A percentile compares a stretch with the other conserved stretches of the same genome.
Conservation (phyloP, 2,329 filamentous ascomycete genomes). For the Aspergillus pseudoviridinutans region DNA sequence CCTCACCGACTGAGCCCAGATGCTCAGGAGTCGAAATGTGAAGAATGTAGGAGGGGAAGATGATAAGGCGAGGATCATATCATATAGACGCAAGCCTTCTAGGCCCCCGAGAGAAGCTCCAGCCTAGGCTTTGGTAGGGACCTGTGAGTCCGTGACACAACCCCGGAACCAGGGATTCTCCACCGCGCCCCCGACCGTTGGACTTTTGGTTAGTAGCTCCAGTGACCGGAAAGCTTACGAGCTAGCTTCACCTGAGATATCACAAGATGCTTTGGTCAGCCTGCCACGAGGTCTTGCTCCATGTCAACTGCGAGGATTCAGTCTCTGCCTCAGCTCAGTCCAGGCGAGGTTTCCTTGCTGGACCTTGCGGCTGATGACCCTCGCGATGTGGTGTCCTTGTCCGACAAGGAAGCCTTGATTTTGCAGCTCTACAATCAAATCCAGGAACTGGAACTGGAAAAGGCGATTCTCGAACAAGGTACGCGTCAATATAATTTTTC, state of each 20-base stretch:
- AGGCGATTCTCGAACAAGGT: conserved; percentile 58
- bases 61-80: conserved; percentile 10
- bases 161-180: conserved; percentile 14
- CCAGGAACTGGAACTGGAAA: conserved; percentile 68
- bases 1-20: conserved; percentile 27
- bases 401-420: conserved; percentile 61
- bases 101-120: conserved; percentile 11
- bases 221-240: not conserved
- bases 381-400: conserved; percentile 54
- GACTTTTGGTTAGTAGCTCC: not conserved
- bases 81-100: conserved; percentile 6
- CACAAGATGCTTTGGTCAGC: conserved; percentile 25
- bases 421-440: conserved; percentile 68
- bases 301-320: conserved; percentile 34
- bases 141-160: conserved; percentile 4
- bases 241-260: conserved; percentile 16
- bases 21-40: conserved; percentile 16
- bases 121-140: conserved; percentile 15
- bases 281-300: conserved; percentile 24
- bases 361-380: conserved; percentile 43
- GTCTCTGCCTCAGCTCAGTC: conserved; percentile 29
- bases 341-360: conserved; percentile 33
- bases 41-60: conserved; percentile 17
- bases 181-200: conserved; percentile 13
- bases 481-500: conserved; percentile 7